Evolutionary conservation across 176 grass and related monocot species (phyloP), one percentile per base, ranked within the genome.

Genomic region (Pontederia crassipes): DNA sequence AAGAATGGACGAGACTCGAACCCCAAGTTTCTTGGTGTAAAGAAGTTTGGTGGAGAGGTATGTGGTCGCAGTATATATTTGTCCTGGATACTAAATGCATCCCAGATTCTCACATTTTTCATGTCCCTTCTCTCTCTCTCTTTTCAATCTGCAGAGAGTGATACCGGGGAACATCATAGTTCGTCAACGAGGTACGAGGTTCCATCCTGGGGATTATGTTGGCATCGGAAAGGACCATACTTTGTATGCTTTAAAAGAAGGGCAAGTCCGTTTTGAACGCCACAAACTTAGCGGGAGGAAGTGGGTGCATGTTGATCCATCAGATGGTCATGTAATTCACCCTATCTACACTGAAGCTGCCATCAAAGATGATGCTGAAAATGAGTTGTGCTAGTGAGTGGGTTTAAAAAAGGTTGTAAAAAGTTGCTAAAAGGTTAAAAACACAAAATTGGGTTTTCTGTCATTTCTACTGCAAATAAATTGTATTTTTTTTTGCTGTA

Each of bases 41-140:
- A 95, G 80, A 95, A 95, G 52, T 95, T 89, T 50, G 90, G 90
- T 8, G 90, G 86, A 72, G 90, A 89, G 83, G 86, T 86, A 81
- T 2, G 20, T 24, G 1, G 20, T 40, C 1, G 6, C 6, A 40
- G 32, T 40, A 40, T 3, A 1, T 24, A 24, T 24, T 24, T 7
- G 32, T 7, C 32, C 32, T 40, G 2, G 32, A 40, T 40, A 40
- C 1, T 40, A 4, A 40, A 7, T 40, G 6, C 32, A 40, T 40
- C 32, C 32, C 32, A 20, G 49, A 64, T 12, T 64, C 11, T 45
- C 28, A 14, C 27, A n/a, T 0, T 40, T n/a, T 45, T 40, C 58
- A 11, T 64, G 47, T 24, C 4, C 29, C 3, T 18, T 6, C 47
- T 17, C 11, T 7, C 10, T 35, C 20, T 40, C 64, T 53, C 49